These are phyloP conservation scores for Tetracladium setigerum DNA, from an alignment of 495 filamentous ascomycete genomes.

Conservation along the genomic window DNA sequence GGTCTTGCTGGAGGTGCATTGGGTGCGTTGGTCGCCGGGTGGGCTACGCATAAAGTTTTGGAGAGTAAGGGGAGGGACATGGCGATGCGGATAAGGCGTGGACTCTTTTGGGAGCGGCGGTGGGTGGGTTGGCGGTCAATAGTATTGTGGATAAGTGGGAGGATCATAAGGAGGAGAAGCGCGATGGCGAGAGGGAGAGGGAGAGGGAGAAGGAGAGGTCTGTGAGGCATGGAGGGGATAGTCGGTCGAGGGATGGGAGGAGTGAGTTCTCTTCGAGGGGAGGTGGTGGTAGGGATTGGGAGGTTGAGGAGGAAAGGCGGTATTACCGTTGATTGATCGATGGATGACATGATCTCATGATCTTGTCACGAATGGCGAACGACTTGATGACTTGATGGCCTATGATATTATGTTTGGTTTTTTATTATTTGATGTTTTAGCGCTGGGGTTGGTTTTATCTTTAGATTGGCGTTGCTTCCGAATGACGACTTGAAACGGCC, in stretches of 20 bases:
- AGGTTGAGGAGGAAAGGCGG: too few species aligned
- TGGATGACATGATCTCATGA: too few species aligned
- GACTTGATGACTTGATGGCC: too few species aligned
- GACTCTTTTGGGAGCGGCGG: conserved; percentile 16
- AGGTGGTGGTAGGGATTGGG: not conserved
- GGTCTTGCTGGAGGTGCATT: conserved; percentile 10
- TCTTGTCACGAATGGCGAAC: too few species aligned
- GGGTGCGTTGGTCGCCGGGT: conserved; percentile 16
- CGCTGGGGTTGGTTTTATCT: too few species aligned
- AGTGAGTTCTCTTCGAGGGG: conserved; percentile 2
- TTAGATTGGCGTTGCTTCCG: too few species aligned
- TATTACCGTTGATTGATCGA: not conserved
- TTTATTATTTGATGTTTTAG: too few species aligned
- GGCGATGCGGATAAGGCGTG: not conserved
- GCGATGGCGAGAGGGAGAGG: conserved; percentile 5
- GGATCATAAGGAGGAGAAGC: conserved; percentile 5
- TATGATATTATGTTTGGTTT: too few species aligned
- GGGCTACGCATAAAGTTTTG: conserved; percentile 12
- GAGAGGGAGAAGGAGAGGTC: not conserved
- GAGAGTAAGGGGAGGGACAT: not conserved
- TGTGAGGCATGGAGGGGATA: not conserved
- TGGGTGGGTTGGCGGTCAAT: conserved; percentile 15
- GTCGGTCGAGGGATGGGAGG: conserved; percentile 1
- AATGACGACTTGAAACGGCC: too few species aligned
- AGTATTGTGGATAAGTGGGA: conserved; percentile 12